These are phyloP conservation scores for Apiospora rasikravindrae DNA, from an alignment of 2,329 filamentous ascomycete species.

Conservation along the genomic window DNA sequence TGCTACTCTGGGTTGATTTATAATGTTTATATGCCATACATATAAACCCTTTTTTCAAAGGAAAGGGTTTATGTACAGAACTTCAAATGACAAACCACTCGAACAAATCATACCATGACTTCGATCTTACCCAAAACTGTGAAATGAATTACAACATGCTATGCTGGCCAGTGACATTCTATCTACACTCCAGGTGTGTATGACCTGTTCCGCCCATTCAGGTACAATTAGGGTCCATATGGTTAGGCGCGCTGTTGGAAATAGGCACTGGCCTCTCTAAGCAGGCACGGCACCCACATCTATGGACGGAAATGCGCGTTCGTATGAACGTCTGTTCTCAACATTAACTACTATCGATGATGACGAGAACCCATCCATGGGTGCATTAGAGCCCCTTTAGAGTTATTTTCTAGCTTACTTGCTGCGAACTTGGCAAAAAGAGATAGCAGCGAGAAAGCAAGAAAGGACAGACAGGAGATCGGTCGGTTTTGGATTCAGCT, in stretches of 20 bases:
- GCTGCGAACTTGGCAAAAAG: neutral
- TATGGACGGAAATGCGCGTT: too few relatives aligned
- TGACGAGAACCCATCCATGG: too few relatives aligned
- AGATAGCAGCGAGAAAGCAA: neutral
- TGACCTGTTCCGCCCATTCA: neutral
- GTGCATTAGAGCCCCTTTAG: neutral
- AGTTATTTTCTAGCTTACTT: slow-evolving; percentile 1
- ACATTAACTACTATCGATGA: too few relatives aligned
- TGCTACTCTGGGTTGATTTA: slow-evolving; percentile 11
- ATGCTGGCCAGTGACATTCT: neutral
- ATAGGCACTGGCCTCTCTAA: neutral
- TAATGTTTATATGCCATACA: slow-evolving; percentile 10
- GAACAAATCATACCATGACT: neutral
- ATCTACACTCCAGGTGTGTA: neutral
- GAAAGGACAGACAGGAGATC: neutral
- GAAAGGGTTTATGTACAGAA: slow-evolving; percentile 9
- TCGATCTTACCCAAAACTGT: neutral
- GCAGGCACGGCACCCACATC: neutral
- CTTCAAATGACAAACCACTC: slow-evolving; percentile 5
- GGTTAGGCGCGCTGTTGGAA: neutral
- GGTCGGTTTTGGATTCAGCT: neutral
- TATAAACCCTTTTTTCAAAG: neutral
- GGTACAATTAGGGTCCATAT: neutral
- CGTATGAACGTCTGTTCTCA: too few relatives aligned
- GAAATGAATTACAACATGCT: neutral